Evolutionary conservation across 495 filamentous ascomycete genomes (phyloP).

Genomic region (Ramalina intermedia): DNA sequence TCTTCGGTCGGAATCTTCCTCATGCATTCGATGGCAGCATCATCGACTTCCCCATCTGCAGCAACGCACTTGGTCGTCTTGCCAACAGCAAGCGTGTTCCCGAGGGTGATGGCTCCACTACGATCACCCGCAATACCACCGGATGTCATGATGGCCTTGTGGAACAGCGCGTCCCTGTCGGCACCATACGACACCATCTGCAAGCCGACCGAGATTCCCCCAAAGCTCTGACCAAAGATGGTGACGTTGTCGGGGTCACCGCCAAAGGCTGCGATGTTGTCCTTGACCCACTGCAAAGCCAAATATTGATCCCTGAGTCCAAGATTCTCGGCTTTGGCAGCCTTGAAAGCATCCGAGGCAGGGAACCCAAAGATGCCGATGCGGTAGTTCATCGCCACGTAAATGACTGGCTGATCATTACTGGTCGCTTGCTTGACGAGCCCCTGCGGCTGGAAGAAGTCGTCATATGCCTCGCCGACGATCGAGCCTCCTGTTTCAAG

Average conservation of each 20-base stretch:
- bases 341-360: slow-evolving; percentile 42
- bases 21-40: neutral
- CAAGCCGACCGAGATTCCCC: slow-evolving; percentile 50
- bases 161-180: slow-evolving; percentile 40
- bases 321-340: slow-evolving; percentile 45
- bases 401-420: slow-evolving; percentile 27
- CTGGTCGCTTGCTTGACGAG: neutral
- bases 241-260: slow-evolving; percentile 59
- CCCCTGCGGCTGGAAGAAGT: neutral
- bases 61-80: neutral
- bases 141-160: slow-evolving; percentile 12
- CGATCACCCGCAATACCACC: neutral
- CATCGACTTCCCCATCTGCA: neutral
- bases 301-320: slow-evolving; percentile 58
- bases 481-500: neutral
- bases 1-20: neutral
- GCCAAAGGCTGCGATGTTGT: slow-evolving; percentile 54
- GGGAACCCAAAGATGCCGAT: slow-evolving; percentile 65
- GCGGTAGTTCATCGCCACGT: slow-evolving; percentile 69
- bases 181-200: slow-evolving; percentile 51
- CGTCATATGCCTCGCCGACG: neutral
- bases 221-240: slow-evolving; percentile 59
- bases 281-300: slow-evolving; percentile 52
- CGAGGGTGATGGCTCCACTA: neutral
- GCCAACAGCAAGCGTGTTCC: neutral